Percentiles rank a stretch among this genome's conserved stretches.
Conservation (phyloP, 225 moss, liverwort and hornwort species). For the Marchantia paleacea region DNA sequence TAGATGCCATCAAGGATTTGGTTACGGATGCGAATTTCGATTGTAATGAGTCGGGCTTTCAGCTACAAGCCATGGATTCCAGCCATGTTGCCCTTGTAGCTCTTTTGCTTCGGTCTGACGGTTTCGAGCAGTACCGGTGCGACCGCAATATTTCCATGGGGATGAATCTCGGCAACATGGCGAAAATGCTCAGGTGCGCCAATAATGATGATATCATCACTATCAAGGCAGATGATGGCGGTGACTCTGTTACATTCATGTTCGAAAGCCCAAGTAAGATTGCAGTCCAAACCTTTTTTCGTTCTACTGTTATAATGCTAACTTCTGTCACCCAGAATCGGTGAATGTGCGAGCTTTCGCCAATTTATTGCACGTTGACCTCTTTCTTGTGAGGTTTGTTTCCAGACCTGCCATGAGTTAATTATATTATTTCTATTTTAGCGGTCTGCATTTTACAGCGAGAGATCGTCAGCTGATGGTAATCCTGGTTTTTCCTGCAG, state of each 20-base stretch:
- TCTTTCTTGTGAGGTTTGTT: neutral
- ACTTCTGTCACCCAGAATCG: no score
- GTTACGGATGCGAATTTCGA: constrained; percentile 68
- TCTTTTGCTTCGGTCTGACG: constrained; percentile 55
- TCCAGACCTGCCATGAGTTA: neutral
- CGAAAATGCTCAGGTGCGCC: constrained; percentile 73
- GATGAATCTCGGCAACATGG: constrained; percentile 67
- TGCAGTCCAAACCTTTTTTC: neutral
- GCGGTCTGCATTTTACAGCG: no score
- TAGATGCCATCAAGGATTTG: constrained; percentile 67
- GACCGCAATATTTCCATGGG: constrained; percentile 67
- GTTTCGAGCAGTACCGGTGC: constrained; percentile 27
- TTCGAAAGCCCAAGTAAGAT: constrained; percentile 32
- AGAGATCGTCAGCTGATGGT: no score
- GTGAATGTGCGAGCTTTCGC: no score
- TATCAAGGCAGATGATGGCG: constrained; percentile 66
- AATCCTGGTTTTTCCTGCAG: no score
- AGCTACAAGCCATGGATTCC: constrained; percentile 75
- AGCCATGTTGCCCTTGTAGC: constrained; percentile 70
- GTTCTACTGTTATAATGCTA: neutral
- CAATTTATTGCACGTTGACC: no score
- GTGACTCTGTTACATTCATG: constrained; percentile 68
- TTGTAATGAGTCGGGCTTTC: constrained; percentile 58
- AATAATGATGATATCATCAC: constrained; percentile 73
- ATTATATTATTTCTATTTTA: no score